Evolutionary conservation across 2,329 filamentous ascomycete genomes (phyloP).

Genomic region (Thermothelomyces thermophilus): DNA sequence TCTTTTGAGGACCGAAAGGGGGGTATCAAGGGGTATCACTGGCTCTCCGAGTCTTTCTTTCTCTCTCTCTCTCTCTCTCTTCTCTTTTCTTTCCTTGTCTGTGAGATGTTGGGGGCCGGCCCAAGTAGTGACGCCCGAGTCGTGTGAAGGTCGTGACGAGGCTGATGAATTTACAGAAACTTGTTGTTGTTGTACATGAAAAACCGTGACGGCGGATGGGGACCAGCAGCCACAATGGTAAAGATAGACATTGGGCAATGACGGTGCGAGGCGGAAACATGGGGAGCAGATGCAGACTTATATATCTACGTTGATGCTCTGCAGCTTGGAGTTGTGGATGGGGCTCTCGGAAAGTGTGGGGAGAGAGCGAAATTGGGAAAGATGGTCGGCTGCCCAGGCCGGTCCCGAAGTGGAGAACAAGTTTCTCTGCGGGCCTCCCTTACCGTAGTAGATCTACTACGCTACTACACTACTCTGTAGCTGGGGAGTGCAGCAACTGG

Average conservation of each 20-base stretch:
- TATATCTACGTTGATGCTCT: conserved; percentile 31
- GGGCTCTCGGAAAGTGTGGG: conserved; percentile 29
- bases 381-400: conserved; percentile 21
- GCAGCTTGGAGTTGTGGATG: conserved; percentile 29
- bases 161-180: conserved; percentile 1
- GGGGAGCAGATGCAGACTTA: conserved; percentile 35
- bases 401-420: conserved; percentile 24
- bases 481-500: conserved; percentile 3
- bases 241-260: conserved; percentile 17
- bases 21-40: conserved; percentile 26
- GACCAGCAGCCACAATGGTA: conserved; percentile 17
- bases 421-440: conserved; percentile 10
- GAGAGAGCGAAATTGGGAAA: conserved; percentile 26
- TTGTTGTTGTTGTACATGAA: conserved; percentile 17
- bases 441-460: not conserved
- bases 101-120: conserved; percentile 10
- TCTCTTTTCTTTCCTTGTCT: no score
- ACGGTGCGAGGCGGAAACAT: conserved; percentile 26
- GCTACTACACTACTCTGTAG: not conserved
- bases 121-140: conserved; percentile 8
- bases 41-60: no score
- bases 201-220: conserved; percentile 10
- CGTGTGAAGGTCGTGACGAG: conserved; percentile 14
- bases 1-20: conserved; percentile 4
- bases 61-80: no score